Base-by-base conservation (phyloP, 1,284 basidiomycete genomes). In the Wallemia hederae region DNA sequence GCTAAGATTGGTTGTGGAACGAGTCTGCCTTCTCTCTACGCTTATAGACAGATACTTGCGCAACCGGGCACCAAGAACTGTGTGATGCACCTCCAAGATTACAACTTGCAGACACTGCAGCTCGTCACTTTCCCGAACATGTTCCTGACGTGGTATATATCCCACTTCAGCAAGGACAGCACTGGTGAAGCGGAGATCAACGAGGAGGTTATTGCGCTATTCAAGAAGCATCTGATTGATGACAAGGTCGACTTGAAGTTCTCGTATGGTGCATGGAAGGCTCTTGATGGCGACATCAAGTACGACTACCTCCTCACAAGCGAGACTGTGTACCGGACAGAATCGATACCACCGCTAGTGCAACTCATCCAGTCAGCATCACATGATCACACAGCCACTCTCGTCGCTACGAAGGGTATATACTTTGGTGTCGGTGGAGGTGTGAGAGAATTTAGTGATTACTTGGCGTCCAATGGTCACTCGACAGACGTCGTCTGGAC, bases 381-480 rank as follows among this genome's bases (percentile, higher is more conserved):
- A 27, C 59, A 62, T 24, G 55, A 60, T 15, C 17, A 61, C 60
- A 17, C 58, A 58, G n/a, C 58, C 27, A 62, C 69, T 0, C 66
- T 73, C 11, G 66, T 73, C 5, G 71, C 70, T 62, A 68, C 70
- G 3, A 70, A 91, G 71, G 76, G 88, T 11, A 73, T 96, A 27
- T 97, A 98, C 69, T 97, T 97, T 71, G 92, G 92, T 19, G 90
- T 97, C 1, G 92, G 92, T 0, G 91, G 91, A 0, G 86, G 89
- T 0, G 75, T 90, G 9, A 72, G 78, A 24, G 81, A 83, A 62
- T 94, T 98, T 68, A 69, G 80, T 22, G 63, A 68, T n/a, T 49
- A 49, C 22, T 9, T 49, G 11, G 3, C 19, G 22, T 5, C 14
- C 3, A 49, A 49, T 15, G 39, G 39, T 49, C 39, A 11, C 39